A percentile compares a stretch with the other conserved stretches of the same genome.
phyloP scores from a whole-genome alignment of 2,329 filamentous ascomycete species.

The Tolypocladium cylindrosporum region DNA sequence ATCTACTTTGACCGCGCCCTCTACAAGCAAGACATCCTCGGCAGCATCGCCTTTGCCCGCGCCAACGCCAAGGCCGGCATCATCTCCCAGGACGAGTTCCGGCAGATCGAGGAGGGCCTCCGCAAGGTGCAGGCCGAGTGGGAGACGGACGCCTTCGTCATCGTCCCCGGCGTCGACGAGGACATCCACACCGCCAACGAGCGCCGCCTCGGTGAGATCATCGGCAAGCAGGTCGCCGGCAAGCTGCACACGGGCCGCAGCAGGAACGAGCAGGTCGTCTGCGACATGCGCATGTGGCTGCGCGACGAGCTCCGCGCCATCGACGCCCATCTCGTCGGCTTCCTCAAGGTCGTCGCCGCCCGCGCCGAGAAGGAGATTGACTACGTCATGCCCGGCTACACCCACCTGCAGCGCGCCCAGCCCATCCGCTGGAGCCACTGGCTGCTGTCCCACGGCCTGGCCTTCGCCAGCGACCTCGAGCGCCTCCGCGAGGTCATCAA shows the following conservation, averaged over 20 bases:
- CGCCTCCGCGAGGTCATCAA: conserved; percentile 62
- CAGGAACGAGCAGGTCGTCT: conserved; percentile 83
- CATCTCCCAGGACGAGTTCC: conserved; percentile 62
- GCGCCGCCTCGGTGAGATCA: conserved; percentile 68
- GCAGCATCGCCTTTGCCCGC: conserved; percentile 71
- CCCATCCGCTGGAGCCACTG: conserved; percentile 76
- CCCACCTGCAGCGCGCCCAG: conserved; percentile 72
- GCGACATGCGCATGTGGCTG: conserved; percentile 85
- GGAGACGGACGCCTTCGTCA: conserved; percentile 37
- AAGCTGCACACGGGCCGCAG: conserved; percentile 85
- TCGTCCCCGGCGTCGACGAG: conserved; percentile 44
- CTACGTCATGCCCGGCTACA: conserved; percentile 79
- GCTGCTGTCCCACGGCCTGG: conserved; percentile 64
- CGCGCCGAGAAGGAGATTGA: conserved; percentile 69
- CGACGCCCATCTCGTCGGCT: conserved; percentile 55
- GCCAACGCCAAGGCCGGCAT: conserved; percentile 70
- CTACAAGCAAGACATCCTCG: conserved; percentile 71
- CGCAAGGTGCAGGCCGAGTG: conserved; percentile 44
- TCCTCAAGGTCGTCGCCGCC: conserved; percentile 58
- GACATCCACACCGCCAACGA: conserved; percentile 62
- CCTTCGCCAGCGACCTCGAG: conserved; percentile 66
- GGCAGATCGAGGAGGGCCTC: conserved; percentile 63
- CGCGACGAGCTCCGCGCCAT: conserved; percentile 63
- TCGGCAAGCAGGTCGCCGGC: conserved; percentile 74
- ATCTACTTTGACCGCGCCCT: conserved; percentile 71